Percentiles rank a stretch among this genome's conserved stretches.
phyloP scores from a whole-genome alignment of 2,329 filamentous ascomycete genomes.

The Ophiosphaerella korrae region DNA sequence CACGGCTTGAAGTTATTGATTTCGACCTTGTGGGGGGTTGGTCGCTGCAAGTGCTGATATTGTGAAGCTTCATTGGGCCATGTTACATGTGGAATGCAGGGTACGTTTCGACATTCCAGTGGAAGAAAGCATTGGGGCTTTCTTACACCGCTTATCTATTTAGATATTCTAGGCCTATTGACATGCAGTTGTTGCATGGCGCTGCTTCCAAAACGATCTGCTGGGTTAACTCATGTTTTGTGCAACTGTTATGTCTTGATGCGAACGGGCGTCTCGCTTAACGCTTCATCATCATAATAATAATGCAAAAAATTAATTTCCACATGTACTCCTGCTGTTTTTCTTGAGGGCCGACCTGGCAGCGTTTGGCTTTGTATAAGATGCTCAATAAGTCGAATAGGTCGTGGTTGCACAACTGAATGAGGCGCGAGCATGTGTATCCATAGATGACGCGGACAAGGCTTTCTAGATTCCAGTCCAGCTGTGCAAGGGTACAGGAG shows the following conservation, averaged over 20 bases:
- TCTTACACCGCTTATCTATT: neutral
- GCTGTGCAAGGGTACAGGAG: constrained; percentile 4
- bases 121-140: neutral
- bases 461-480: neutral
- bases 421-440: neutral
- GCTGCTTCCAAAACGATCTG: neutral
- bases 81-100: too few species aligned
- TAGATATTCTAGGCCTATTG: neutral
- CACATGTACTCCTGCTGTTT: too few species aligned
- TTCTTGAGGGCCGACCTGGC: too few species aligned
- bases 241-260: neutral
- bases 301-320: too few species aligned
- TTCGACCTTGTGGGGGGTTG: too few species aligned
- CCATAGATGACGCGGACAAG: constrained; percentile 5
- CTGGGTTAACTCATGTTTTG: neutral
- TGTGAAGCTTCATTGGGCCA: too few species aligned
- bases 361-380: too few species aligned
- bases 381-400: too few species aligned
- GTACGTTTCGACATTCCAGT: neutral
- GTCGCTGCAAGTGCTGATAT: too few species aligned
- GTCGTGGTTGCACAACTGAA: neutral
- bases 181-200: constrained; percentile 2
- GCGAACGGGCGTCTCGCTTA: neutral
- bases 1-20: too few species aligned
- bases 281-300: neutral